Evolutionary conservation across 2,329 filamentous ascomycete species (phyloP).

Genomic region (Clathrospora elynae): DNA sequence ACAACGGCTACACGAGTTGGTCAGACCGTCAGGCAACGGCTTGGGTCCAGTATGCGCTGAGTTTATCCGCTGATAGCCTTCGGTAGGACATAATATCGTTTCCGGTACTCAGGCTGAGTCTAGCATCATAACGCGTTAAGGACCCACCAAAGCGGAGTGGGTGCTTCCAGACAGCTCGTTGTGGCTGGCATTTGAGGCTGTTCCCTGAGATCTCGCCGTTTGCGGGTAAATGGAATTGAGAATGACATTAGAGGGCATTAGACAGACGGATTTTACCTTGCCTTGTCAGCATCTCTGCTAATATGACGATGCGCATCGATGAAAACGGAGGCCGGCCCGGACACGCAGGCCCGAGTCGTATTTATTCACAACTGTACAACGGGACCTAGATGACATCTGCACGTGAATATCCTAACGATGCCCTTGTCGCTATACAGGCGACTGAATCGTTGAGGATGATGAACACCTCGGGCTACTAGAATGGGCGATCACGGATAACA

Average conservation of each 20-base stretch:
- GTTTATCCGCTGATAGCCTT: slow-evolving; percentile 28
- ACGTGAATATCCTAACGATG: too few relatives aligned
- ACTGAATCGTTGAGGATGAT: slow-evolving; percentile 1
- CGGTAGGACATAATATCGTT: slow-evolving; percentile 19
- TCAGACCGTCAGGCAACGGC: slow-evolving; percentile 31
- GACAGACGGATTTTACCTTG: slow-evolving; percentile 30
- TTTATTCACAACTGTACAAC: slow-evolving; percentile 2
- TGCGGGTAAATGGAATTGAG: slow-evolving; percentile 41
- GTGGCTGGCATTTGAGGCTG: slow-evolving; percentile 27
- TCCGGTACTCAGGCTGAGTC: slow-evolving; percentile 26
- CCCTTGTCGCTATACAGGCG: slow-evolving; percentile 1
- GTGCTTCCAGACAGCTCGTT: slow-evolving; percentile 2
- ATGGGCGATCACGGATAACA: too few relatives aligned
- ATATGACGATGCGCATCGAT: slow-evolving; percentile 14
- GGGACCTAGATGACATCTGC: background rate
- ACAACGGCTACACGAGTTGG: slow-evolving; percentile 28
- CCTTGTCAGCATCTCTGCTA: slow-evolving; percentile 33
- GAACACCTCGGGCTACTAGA: too few relatives aligned
- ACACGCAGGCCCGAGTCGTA: slow-evolving; percentile 2
- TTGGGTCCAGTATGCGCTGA: slow-evolving; percentile 25
- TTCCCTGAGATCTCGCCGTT: slow-evolving; percentile 25
- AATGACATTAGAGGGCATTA: slow-evolving; percentile 25
- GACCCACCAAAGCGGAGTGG: background rate
- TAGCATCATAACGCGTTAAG: too few relatives aligned
- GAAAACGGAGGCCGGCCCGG: slow-evolving; percentile 5